Base-by-base conservation (phyloP, 202 grass and related monocot species). In the Eragrostis tef region DNA sequence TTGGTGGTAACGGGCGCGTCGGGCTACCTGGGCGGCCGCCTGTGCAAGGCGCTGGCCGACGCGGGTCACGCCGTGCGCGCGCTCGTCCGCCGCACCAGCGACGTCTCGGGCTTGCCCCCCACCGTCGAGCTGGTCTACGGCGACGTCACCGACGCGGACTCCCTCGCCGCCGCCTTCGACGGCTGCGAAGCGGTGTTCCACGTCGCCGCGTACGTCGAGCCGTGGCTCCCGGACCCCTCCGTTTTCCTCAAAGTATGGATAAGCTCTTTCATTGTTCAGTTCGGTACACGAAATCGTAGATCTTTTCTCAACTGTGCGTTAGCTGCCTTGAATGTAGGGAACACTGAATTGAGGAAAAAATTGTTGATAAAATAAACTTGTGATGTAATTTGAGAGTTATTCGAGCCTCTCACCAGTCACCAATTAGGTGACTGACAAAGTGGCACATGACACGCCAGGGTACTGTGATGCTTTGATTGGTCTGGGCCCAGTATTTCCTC, bases 151-250 rank as follows among this genome's bases (percentile, higher is more conserved):
- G 87, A 98, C 89, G 84, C 81, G 16, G 74, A 78, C 6, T 98
- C 95, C 24, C 88, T 98, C 65, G 49, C 88, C 54, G 87, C 51
- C 2, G 92, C 95, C 26, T 89, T 91, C 80, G 65, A 86, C 0
- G 87, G 86, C 16, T 88, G 92, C 64, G 90, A 91, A 20, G 86
- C 66, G 65, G 79, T 98, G 46, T 93, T 94, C 89, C 95, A 98
- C 79, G 62, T 51, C 59, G 92, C 95, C 14, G 95, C 95, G 7
- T 63, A 67, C 44, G 95, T 98, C 22, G 92, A 98, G 73, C 83
- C 90, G 0, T 98, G 95, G 95, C 85, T 98, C 25, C 95, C 92
- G 0, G 88, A 98, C 60, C 90, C 95, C 64, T 98, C 92, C 60
- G 49, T 81, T 71, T 98, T 95, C 79, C 48, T 83, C 27, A 29